A percentile compares a stretch with the other conserved stretches of the same genome.
Evolutionary conservation across 2,329 filamentous ascomycete species (phyloP).

Genomic region (Gaeumannomyces tritici): DNA sequence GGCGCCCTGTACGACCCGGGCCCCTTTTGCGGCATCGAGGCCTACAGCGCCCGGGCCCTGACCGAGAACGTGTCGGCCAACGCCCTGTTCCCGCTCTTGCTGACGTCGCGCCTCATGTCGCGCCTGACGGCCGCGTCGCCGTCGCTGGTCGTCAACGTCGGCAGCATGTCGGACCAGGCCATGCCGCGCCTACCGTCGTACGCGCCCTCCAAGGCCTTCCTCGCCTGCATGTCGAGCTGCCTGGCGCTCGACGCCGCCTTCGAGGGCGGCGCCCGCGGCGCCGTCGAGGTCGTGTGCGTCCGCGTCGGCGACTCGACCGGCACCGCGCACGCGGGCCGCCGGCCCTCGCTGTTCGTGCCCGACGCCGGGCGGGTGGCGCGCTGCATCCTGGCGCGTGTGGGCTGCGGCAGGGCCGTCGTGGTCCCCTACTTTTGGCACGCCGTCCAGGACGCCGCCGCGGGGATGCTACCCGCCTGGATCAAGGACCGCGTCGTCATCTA

Average conservation of each 20-base stretch:
- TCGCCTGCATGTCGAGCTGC: slow-evolving; percentile 11
- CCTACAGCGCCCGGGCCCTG: slow-evolving; percentile 24
- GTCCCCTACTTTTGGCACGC: slow-evolving; percentile 12
- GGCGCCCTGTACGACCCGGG: slow-evolving; percentile 20
- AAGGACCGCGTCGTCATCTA: background rate
- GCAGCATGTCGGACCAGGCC: slow-evolving; percentile 32
- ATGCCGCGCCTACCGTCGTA: slow-evolving; percentile 32
- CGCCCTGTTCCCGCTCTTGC: slow-evolving; percentile 35
- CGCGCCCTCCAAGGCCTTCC: slow-evolving; percentile 18
- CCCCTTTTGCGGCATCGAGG: slow-evolving; percentile 23
- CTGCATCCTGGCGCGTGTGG: slow-evolving; percentile 12
- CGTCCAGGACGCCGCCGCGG: slow-evolving; percentile 6
- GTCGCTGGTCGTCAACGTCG: slow-evolving; percentile 39
- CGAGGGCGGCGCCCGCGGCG: slow-evolving; percentile 3
- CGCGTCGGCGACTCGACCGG: slow-evolving; percentile 12
- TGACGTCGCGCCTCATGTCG: slow-evolving; percentile 36
- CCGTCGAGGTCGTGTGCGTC: slow-evolving; percentile 14
- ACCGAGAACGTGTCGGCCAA: slow-evolving; percentile 36
- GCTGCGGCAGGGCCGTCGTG: slow-evolving; percentile 10
- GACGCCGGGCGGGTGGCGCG: slow-evolving; percentile 10
- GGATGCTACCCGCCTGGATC: slow-evolving; percentile 5
- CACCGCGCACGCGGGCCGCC: slow-evolving; percentile 8
- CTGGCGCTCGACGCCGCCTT: slow-evolving; percentile 4
- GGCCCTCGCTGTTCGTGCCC: slow-evolving; percentile 8
- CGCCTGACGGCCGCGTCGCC: slow-evolving; percentile 28